Base-by-base conservation (phyloP, 2,329 filamentous ascomycete genomes). In the Colletotrichum cereale region DNA sequence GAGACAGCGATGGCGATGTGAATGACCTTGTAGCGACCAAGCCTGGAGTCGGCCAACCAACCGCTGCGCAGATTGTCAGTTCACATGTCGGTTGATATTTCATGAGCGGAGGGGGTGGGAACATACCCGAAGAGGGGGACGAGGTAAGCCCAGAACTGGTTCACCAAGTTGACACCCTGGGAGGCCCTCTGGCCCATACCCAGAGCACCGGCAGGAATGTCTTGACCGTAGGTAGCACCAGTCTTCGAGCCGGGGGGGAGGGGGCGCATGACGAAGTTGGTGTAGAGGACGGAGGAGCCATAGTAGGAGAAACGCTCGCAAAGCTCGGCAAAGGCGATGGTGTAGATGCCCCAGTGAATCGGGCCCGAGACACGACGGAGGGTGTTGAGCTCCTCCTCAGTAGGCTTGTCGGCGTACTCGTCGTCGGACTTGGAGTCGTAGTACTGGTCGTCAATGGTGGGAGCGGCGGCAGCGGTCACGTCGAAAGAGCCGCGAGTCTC, bases 261-360 rank as follows among this genome's bases (percentile, higher is more conserved):
- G 40, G 84, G 82, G 62, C 86, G 84, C 75, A 88, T 87, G 76
- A 91, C 86, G 76, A 89, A 92, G 81, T 91, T 91, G 78, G 88
- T 89, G 88, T 91, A 93, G 38, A 93, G 84, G 40, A 91, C 86
- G 53, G 89, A 87, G 5, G 90, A 91, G 66, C 92, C 92, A 77
- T 94, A 94, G 87, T 93, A 95, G 18, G 90, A 92, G 82, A 93
- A 93, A 60, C 92, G 90, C 82, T 95, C 92, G 82, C 90, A 93
- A 67, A 93, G 83, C 81, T 95, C 92, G 71, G 92, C 89, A 73
- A 93, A 90, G 58, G 91, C 91, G 71, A 95, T 88, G 34, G 89
- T 90, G 82, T 90, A 94, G 69, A 91, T 87, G 66, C 86, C 83
- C 86, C 87, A 90, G 60, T 90, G 89, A 72, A 94, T 88, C 77